A percentile compares a stretch with the other conserved stretches of the same genome.
phyloP scores from a whole-genome alignment of 257 asterid genomes.

The Galeopsis tetrahit region DNA sequence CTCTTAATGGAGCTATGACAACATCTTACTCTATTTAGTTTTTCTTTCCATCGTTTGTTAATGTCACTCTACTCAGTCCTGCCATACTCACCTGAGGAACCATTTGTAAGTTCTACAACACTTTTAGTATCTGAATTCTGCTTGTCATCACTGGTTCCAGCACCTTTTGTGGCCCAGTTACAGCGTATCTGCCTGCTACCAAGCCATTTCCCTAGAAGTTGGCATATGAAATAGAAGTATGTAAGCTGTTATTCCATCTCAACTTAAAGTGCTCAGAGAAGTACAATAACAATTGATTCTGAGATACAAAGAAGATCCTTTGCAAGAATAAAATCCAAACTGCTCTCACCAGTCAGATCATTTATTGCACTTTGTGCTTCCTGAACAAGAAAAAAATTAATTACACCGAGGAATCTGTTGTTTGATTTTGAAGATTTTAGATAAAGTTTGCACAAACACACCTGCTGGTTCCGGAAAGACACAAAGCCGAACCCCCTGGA shows the following conservation, averaged over 20 bases:
- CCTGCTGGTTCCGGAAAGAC: constrained; percentile 92
- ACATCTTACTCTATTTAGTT: not conserved
- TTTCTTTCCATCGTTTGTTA: not conserved
- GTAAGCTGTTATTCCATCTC: not conserved
- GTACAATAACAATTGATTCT: not conserved
- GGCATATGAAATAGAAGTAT: constrained; percentile 23
- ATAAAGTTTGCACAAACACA: constrained; percentile 31
- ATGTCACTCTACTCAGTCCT: not conserved
- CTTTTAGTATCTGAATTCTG: constrained; percentile 83
- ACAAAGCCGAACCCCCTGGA: constrained; percentile 97
- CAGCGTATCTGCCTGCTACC: constrained; percentile 96
- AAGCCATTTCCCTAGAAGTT: constrained; percentile 83
- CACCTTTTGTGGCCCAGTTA: constrained; percentile 97
- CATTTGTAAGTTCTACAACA: constrained; percentile 83
- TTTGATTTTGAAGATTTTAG: constrained; percentile 1
- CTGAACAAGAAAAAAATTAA: constrained; percentile 47
- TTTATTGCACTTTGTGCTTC: constrained; percentile 95
- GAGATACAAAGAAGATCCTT: constrained; percentile 27
- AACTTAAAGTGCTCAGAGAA: constrained; percentile 13
- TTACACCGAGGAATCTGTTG: constrained; percentile 21
- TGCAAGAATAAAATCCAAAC: constrained; percentile 25
- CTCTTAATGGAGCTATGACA: constrained; percentile 12
- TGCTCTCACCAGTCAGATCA: constrained; percentile 74
- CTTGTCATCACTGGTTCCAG: constrained; percentile 74
- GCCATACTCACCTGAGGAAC: constrained; percentile 57